phyloP scores from a whole-genome alignment of 2,329 filamentous ascomycete genomes.

The Dothidotthia symphoricarpi region DNA sequence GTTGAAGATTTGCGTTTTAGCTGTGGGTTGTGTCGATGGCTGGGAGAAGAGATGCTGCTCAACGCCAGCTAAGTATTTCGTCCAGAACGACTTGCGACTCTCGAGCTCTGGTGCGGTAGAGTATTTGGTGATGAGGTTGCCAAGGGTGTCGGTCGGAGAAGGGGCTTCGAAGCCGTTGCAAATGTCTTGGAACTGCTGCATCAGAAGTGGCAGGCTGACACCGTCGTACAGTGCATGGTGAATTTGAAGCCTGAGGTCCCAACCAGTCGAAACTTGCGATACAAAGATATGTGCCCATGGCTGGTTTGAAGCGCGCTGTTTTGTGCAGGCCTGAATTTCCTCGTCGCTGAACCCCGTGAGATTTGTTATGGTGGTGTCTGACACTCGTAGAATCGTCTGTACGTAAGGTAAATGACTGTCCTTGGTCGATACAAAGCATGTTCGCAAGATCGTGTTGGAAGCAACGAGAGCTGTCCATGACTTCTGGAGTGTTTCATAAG shows the following conservation, averaged over 20 bases:
- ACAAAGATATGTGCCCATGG: slow-evolving; percentile 42
- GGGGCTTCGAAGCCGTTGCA: slow-evolving; percentile 36
- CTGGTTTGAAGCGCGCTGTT: slow-evolving; percentile 14
- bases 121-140: slow-evolving; percentile 42
- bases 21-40: slow-evolving; percentile 28
- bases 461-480: slow-evolving; percentile 63
- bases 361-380: slow-evolving; percentile 33
- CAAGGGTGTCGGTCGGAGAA: slow-evolving; percentile 34
- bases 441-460: slow-evolving; percentile 65
- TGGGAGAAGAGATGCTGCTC: slow-evolving; percentile 9
- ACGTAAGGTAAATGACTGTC: slow-evolving; percentile 54
- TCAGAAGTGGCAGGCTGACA: slow-evolving; percentile 67
- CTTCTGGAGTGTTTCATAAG: slow-evolving; percentile 45
- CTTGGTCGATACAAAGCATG: slow-evolving; percentile 59
- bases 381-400: slow-evolving; percentile 59
- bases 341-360: slow-evolving; percentile 18
- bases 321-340: background rate
- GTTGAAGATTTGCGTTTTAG: slow-evolving; percentile 49
- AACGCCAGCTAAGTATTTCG: slow-evolving; percentile 42
- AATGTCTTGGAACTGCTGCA: slow-evolving; percentile 52
- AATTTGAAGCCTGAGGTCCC: slow-evolving; percentile 53
- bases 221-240: slow-evolving; percentile 91
- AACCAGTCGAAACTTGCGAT: slow-evolving; percentile 29
- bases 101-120: slow-evolving; percentile 2
- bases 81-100: slow-evolving; percentile 52